Percentiles rank a stretch among this genome's conserved stretches.
These are phyloP conservation scores for Akanthomyces muscarius DNA, from an alignment of 2,329 filamentous ascomycete species.

Conservation along the genomic window DNA sequence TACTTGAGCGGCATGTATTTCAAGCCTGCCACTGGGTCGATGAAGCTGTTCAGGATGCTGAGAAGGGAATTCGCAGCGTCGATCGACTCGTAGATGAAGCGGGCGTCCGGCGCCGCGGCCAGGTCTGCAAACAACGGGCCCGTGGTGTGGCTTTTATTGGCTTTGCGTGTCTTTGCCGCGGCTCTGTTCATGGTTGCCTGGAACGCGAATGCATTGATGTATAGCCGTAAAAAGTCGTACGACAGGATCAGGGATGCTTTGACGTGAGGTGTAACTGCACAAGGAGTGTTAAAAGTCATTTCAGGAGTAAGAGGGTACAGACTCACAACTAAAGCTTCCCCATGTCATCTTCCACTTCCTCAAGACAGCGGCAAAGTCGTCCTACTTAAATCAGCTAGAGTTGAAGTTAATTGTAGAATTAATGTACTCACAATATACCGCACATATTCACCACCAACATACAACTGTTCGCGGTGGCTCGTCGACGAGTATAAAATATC, in stretches of 20 bases:
- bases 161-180: constrained; percentile 30
- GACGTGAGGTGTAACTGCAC: constrained; percentile 55
- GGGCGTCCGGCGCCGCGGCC: constrained; percentile 57
- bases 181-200: constrained; percentile 60
- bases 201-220: constrained; percentile 73
- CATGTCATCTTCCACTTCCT: constrained; percentile 68
- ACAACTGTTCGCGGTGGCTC: constrained; percentile 64
- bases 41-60: constrained; percentile 54
- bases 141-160: constrained; percentile 31
- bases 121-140: constrained; percentile 48
- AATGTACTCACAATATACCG: constrained; percentile 55
- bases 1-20: constrained; percentile 62
- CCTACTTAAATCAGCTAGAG: constrained; percentile 28
- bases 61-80: constrained; percentile 61
- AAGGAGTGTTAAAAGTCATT: neutral
- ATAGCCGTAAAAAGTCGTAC: constrained; percentile 68
- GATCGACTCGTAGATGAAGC: constrained; percentile 64
- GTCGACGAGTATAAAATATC: constrained; percentile 70
- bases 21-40: constrained; percentile 55
- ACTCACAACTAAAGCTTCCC: constrained; percentile 60
- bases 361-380: constrained; percentile 66
- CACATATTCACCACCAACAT: constrained; percentile 68
- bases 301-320: neutral
- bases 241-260: constrained; percentile 66
- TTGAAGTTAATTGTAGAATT: no score